Percentiles rank a stretch among this genome's conserved stretches.
Conservation (phyloP, 2,329 filamentous ascomycete genomes). For the Chrysosporium queenslandicum region DNA sequence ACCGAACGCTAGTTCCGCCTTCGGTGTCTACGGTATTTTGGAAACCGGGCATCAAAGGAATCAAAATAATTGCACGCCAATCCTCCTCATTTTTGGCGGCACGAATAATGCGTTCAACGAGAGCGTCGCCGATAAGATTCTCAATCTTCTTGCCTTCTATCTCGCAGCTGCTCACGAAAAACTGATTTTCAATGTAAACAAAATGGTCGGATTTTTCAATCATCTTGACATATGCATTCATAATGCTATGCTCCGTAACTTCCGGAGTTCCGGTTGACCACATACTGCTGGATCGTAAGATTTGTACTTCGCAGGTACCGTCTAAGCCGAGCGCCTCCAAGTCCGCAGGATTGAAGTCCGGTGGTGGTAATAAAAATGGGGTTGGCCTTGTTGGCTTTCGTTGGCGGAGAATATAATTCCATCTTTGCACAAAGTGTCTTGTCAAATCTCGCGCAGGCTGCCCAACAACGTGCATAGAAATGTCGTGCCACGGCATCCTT, state of each 20-base stretch:
- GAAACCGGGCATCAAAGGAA: slow-evolving; percentile 87
- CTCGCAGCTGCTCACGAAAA: slow-evolving; percentile 80
- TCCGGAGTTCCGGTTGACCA: slow-evolving; percentile 52
- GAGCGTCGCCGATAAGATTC: slow-evolving; percentile 77
- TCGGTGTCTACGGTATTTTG: slow-evolving; percentile 78
- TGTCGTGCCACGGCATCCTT: slow-evolving; percentile 98
- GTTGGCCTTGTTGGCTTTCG: slow-evolving; percentile 88
- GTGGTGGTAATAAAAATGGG: slow-evolving; percentile 84
- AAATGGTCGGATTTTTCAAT: slow-evolving; percentile 67
- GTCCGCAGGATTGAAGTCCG: slow-evolving; percentile 79
- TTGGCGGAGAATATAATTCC: slow-evolving; percentile 92
- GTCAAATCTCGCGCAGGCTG: slow-evolving; percentile 89
- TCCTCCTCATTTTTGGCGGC: slow-evolving; percentile 75
- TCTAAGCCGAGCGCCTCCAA: slow-evolving; percentile 78
- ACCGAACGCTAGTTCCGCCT: slow-evolving; percentile 73
- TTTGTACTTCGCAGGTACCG: slow-evolving; percentile 93
- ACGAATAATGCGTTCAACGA: slow-evolving; percentile 78
- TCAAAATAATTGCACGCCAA: slow-evolving; percentile 81
- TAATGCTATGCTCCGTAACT: slow-evolving; percentile 64
- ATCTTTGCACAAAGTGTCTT: slow-evolving; percentile 86
- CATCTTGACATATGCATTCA: slow-evolving; percentile 80
- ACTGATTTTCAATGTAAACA: slow-evolving; percentile 97
- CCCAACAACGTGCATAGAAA: slow-evolving; percentile 78
- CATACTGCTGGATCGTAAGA: slow-evolving; percentile 70
- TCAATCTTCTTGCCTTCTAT: slow-evolving; percentile 74